Evolutionary conservation across 108 stramenopile genomes (phyloP), one percentile per base, ranked within the genome.

Genomic region (Pseudonitzschia pungens): DNA sequence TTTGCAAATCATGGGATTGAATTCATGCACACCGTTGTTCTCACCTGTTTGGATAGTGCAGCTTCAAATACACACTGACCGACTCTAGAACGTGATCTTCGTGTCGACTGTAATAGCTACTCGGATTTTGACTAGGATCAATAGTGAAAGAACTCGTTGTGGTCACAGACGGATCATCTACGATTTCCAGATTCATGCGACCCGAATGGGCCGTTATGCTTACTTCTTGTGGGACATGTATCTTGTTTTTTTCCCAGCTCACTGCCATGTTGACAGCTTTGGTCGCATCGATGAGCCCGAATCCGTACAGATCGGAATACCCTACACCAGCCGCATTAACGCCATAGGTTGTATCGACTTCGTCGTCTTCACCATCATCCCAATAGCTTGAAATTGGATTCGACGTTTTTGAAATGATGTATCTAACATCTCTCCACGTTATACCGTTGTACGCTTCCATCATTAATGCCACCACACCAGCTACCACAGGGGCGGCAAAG

Each of bases 351-450:
- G 21, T 42, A 16, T 78, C 77, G 29, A n/a, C 11, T 20, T 16
- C 11, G 53, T 69, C 69, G 10, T 55, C 26, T 2, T 55, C 20
- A 20, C 20, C 26, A 4, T 9, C 50, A n/a, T 51, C n/a, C 20
- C n/a, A 16, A 32, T 69, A 55, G 22, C 42, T 55, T 8, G 18
- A 24, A 4, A 73, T 33, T 29, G 26, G 29, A 16, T 60, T 59
- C 0, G 84, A 66, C 27, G 77, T 81, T 8, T 41, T 40, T 8
- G 81, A 81, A 26, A 85, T 28, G 24, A 85, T 73, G 20, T 73
- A 81, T 70, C 81, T 81, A 18, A 85, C 81, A 59, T 85, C 84
- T 58, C 84, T 53, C 81, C 81, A 85, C 14, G 73, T 69, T 15
- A 85, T 42, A 31, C 76, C 52, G 1, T 70, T 71, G 59, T 82